Conservation (phyloP, 2,329 filamentous ascomycete species). For the Tothia fuscella region DNA sequence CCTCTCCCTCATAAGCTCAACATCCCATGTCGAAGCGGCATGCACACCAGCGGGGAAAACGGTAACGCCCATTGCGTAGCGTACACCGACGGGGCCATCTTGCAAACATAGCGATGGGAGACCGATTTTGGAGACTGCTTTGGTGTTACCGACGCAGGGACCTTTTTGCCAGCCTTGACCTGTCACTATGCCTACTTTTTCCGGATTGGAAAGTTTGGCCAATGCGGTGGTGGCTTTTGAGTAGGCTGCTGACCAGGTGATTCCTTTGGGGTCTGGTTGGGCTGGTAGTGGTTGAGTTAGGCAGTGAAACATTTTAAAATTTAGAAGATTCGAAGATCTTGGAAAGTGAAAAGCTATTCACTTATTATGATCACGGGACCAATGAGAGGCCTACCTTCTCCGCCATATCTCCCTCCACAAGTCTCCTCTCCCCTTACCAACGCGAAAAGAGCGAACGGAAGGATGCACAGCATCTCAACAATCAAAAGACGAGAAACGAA, state of each 20-base stretch:
- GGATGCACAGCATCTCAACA: too few species aligned
- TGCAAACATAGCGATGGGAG: slow-evolving; percentile 28
- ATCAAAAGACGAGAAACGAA: too few species aligned
- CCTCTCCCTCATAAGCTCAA: slow-evolving; percentile 22
- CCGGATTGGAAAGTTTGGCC: slow-evolving; percentile 25
- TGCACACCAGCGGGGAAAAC: slow-evolving; percentile 29
- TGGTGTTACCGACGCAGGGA: slow-evolving; percentile 26
- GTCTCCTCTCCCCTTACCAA: too few species aligned
- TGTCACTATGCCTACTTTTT: slow-evolving; percentile 29
- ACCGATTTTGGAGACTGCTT: slow-evolving; percentile 22
- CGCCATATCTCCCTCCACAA: too few species aligned
- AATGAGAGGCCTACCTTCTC: too few species aligned
- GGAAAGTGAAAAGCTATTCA: too few species aligned
- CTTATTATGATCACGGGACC: too few species aligned
- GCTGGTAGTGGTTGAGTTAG: too few species aligned
- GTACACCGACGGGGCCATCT: slow-evolving; percentile 28
- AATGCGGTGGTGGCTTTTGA: slow-evolving; percentile 28
- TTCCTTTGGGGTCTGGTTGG: slow-evolving; percentile 2
- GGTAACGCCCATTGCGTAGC: slow-evolving; percentile 25
- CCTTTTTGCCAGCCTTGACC: slow-evolving; percentile 21
- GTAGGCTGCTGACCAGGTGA: slow-evolving; percentile 27
- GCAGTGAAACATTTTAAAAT: too few species aligned
- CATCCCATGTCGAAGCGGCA: slow-evolving; percentile 27
- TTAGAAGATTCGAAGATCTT: too few species aligned
- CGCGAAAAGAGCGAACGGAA: too few species aligned